Evolutionary conservation across 352 stramenopile genomes (phyloP).

Genomic region (Globisporangium cylindrosporum): DNA sequence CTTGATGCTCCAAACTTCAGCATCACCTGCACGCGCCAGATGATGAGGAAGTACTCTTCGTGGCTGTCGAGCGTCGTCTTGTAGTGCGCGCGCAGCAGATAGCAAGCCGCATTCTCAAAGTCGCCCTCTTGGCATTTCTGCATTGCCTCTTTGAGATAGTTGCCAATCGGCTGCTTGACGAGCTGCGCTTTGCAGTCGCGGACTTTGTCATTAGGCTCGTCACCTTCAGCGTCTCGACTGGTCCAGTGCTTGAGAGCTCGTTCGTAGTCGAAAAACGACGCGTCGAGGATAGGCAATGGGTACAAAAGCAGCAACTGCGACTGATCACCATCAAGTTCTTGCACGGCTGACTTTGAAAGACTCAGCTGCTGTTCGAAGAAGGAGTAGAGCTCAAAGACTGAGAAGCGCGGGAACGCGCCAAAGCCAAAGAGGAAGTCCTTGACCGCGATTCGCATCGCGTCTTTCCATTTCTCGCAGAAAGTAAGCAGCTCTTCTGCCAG

Average conservation of each 20-base stretch:
- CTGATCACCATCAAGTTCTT: not conserved
- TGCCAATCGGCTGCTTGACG: slow-evolving; percentile 12
- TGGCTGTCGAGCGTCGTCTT: slow-evolving; percentile 45
- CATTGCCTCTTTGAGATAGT: slow-evolving; percentile 26
- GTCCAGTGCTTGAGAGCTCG: slow-evolving; percentile 27
- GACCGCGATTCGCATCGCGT: slow-evolving; percentile 42
- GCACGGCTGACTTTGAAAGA: slow-evolving; percentile 10
- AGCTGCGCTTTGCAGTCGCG: slow-evolving; percentile 8
- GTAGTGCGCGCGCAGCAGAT: slow-evolving; percentile 49
- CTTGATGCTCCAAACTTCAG: slow-evolving; percentile 6
- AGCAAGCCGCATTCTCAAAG: slow-evolving; percentile 24
- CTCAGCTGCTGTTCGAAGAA: slow-evolving; percentile 24
- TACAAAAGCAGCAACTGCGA: slow-evolving; percentile 2
- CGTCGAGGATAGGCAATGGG: slow-evolving; percentile 22
- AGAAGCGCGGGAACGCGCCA: slow-evolving; percentile 36
- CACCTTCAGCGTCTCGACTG: not conserved
- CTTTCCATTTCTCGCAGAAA: slow-evolving; percentile 49
- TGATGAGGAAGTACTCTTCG: slow-evolving; percentile 45
- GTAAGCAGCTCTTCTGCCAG: slow-evolving; percentile 28
- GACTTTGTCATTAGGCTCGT: not conserved
- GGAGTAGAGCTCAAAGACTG: slow-evolving; percentile 25
- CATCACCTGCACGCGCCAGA: slow-evolving; percentile 42
- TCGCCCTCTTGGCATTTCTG: slow-evolving; percentile 6
- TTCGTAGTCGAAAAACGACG: slow-evolving; percentile 39
- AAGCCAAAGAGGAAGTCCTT: slow-evolving; percentile 55